A percentile compares a stretch with the other conserved stretches of the same genome.
These are phyloP conservation scores for Arthrobotrys iridis DNA, from an alignment of 2,329 filamentous ascomycete species.

Conservation along the genomic window DNA sequence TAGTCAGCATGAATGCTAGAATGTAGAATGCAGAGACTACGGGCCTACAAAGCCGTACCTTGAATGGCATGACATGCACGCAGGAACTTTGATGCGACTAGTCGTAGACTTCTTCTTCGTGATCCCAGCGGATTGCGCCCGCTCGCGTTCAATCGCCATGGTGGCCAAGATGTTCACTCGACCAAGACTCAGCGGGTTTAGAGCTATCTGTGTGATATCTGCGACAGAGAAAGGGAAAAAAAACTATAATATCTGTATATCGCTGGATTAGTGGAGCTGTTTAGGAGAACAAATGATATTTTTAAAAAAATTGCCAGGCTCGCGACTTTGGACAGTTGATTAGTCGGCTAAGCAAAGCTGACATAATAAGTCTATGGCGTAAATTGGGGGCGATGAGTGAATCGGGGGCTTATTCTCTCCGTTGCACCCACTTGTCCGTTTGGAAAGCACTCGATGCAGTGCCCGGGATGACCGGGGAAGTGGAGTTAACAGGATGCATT, in stretches of 20 bases:
- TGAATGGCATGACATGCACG: constrained; percentile 51
- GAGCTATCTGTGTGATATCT: constrained; percentile 2
- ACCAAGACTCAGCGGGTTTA: neutral
- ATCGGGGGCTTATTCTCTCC: constrained; percentile 35
- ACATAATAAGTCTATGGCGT: constrained; percentile 32
- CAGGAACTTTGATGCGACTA: constrained; percentile 48
- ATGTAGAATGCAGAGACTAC: neutral
- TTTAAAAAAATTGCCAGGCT: constrained; percentile 11
- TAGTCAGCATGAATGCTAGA: constrained; percentile 5
- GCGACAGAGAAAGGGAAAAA: neutral
- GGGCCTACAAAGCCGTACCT: constrained; percentile 17
- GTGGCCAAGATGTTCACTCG: neutral
- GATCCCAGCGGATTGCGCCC: constrained; percentile 33
- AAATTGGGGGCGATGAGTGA: constrained; percentile 5
- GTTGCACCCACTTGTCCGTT: constrained; percentile 8
- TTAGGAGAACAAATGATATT: constrained; percentile 8
- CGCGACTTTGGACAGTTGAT: constrained; percentile 6
- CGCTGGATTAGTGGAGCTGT: neutral
- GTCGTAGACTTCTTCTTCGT: constrained; percentile 40
- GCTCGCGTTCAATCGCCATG: constrained; percentile 49
- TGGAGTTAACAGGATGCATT: constrained; percentile 28
- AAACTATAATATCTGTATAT: neutral
- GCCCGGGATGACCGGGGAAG: neutral
- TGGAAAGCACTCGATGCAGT: neutral
- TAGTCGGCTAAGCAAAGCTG: constrained; percentile 34